Conservation (phyloP, 2,329 filamentous ascomycete species). For the Fusarium citri region DNA sequence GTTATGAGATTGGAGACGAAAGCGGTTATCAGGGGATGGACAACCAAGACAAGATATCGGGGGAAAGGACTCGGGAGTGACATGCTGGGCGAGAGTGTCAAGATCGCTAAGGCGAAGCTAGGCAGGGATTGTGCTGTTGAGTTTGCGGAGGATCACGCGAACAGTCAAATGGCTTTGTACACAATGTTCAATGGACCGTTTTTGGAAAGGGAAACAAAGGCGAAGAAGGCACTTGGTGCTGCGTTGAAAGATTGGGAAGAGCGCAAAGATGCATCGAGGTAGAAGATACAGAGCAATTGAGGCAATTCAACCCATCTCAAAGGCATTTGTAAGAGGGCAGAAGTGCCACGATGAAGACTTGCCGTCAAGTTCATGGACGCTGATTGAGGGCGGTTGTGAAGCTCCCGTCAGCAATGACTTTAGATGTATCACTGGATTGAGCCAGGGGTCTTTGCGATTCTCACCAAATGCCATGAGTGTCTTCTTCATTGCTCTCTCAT, state of each 20-base stretch:
- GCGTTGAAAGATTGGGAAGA: slow-evolving; percentile 41
- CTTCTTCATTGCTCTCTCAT: not conserved
- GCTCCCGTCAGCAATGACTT: too few relatives aligned
- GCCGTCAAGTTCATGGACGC: too few relatives aligned
- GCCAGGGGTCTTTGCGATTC: too few relatives aligned
- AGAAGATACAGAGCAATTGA: not conserved
- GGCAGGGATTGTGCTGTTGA: slow-evolving; percentile 71
- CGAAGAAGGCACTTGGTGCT: slow-evolving; percentile 58
- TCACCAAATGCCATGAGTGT: not conserved
- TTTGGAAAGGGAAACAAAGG: slow-evolving; percentile 65
- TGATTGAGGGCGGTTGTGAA: not conserved
- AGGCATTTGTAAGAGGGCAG: not conserved
- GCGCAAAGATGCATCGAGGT: not conserved
- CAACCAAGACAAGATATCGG: slow-evolving; percentile 76
- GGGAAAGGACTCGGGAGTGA: slow-evolving; percentile 76
- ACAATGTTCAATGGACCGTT: slow-evolving; percentile 70
- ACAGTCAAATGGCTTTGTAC: slow-evolving; percentile 70
- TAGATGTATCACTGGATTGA: too few relatives aligned
- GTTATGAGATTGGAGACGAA: slow-evolving; percentile 72
- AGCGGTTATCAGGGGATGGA: slow-evolving; percentile 83
- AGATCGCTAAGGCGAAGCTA: slow-evolving; percentile 70
- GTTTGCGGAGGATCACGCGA: slow-evolving; percentile 82
- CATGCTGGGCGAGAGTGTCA: slow-evolving; percentile 78
- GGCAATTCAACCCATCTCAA: not conserved
- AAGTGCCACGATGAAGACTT: too few relatives aligned